Evolutionary conservation across 2,329 filamentous ascomycete genomes (phyloP).

Genomic region (Verticillium klebahnii): DNA sequence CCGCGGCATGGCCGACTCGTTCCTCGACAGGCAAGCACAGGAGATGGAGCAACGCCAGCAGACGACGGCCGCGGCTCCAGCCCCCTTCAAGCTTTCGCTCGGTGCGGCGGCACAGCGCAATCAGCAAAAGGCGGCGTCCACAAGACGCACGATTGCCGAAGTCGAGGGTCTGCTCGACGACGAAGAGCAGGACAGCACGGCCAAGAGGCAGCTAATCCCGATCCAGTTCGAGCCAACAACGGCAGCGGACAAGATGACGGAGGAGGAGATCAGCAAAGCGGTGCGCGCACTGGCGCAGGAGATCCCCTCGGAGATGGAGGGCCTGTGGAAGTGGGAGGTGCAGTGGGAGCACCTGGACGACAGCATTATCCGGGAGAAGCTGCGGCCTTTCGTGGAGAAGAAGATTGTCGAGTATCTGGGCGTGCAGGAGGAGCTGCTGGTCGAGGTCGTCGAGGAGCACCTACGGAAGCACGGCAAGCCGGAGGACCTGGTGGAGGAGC

Average conservation of each 20-base stretch:
- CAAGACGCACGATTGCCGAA: conserved; percentile 80
- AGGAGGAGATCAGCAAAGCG: conserved; percentile 82
- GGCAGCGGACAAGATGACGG: conserved; percentile 65
- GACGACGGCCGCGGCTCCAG: conserved; percentile 40
- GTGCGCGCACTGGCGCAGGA: conserved; percentile 79
- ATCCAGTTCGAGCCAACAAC: conserved; percentile 74
- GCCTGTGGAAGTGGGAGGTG: conserved; percentile 87
- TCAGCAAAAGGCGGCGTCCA: conserved; percentile 49
- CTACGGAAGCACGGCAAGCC: conserved; percentile 70
- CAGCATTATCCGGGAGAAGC: conserved; percentile 73
- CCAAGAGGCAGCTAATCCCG: conserved; percentile 72
- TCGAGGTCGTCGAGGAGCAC: conserved; percentile 88
- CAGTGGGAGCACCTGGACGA: conserved; percentile 91
- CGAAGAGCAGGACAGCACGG: conserved; percentile 73
- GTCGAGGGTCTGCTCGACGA: conserved; percentile 93
- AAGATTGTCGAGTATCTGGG: conserved; percentile 97
- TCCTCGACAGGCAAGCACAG: conserved; percentile 78
- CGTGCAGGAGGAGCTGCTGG: conserved; percentile 91
- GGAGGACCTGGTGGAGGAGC: conserved; percentile 75
- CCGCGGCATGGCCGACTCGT: conserved; percentile 81
- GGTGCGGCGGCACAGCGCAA: conserved; percentile 79
- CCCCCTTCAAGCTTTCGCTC: conserved; percentile 88
- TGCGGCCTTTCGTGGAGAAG: conserved; percentile 94
- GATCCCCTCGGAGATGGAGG: conserved; percentile 82
- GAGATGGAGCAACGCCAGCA: conserved; percentile 58